phyloP scores from a whole-genome alignment of 2,329 filamentous ascomycete genomes.

The Aspergillus luchuensis region DNA sequence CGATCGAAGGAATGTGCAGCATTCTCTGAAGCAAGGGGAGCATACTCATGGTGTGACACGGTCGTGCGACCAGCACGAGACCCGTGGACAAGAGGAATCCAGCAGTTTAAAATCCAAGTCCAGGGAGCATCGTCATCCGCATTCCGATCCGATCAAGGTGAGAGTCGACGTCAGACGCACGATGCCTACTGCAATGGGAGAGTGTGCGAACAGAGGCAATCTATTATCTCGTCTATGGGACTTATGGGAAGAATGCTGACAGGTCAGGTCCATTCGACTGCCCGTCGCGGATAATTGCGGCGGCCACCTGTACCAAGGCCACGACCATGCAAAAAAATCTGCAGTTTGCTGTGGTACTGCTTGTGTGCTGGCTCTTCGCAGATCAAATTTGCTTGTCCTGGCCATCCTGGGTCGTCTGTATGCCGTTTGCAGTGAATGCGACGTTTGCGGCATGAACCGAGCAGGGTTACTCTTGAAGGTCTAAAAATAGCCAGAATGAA shows the following conservation, averaged over 20 bases:
- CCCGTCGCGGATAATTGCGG: slow-evolving; percentile 1
- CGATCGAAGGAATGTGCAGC: slow-evolving; percentile 7
- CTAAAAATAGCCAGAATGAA: background rate
- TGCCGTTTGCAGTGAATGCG: background rate
- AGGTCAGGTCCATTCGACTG: slow-evolving; percentile 5
- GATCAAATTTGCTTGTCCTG: background rate
- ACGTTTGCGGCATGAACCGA: background rate
- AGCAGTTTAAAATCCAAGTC: slow-evolving; percentile 7
- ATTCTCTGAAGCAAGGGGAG: background rate
- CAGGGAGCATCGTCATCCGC: background rate
- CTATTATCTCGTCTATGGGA: background rate
- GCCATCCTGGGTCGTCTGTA: background rate
- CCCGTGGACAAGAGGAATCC: background rate
- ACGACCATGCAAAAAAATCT: background rate
- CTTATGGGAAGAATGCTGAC: slow-evolving; percentile 6
- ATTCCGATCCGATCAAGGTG: background rate
- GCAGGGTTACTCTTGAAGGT: background rate
- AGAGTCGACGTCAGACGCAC: background rate
- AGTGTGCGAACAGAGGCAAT: slow-evolving; percentile 4
- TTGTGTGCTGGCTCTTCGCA: background rate
- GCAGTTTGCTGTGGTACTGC: slow-evolving; percentile 1
- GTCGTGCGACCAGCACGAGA: slow-evolving; percentile 2
- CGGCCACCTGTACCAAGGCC: background rate
- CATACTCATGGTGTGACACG: slow-evolving; percentile 7
- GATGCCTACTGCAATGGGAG: slow-evolving; percentile 3